Percentiles rank a stretch among this genome's conserved stretches.
These are phyloP conservation scores for Hyphopichia wangnamkhiaoensis DNA, from an alignment of 1,139 yeast species.

Conservation along the genomic window DNA sequence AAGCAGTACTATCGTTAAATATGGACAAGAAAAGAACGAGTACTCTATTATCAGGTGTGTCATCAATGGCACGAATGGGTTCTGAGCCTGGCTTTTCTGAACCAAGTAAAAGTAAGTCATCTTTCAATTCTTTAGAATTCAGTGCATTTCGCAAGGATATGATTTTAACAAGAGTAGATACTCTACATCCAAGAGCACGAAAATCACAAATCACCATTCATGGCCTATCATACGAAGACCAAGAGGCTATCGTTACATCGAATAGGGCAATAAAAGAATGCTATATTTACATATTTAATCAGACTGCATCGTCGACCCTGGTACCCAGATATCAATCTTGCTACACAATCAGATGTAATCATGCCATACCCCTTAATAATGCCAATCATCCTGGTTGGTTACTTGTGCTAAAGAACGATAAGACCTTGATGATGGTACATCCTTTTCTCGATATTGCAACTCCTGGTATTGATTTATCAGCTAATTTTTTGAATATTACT, in stretches of 20 bases:
- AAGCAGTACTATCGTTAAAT: constrained; percentile 29
- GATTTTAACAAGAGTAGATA: constrained; percentile 61
- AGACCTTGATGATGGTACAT: constrained; percentile 50
- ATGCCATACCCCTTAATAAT: constrained; percentile 41
- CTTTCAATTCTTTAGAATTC: constrained; percentile 21
- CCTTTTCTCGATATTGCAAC: constrained; percentile 66
- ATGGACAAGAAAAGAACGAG: constrained; percentile 57
- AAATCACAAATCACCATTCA: constrained; percentile 40
- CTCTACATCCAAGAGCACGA: constrained; percentile 33
- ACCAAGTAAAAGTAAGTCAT: constrained; percentile 19
- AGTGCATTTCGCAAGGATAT: constrained; percentile 58
- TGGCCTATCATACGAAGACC: constrained; percentile 48
- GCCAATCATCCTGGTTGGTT: constrained; percentile 41
- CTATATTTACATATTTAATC: constrained; percentile 52
- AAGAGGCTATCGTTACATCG: constrained; percentile 59
- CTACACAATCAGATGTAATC: constrained; percentile 38
- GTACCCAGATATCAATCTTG: constrained; percentile 36
- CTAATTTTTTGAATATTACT: constrained; percentile 16
- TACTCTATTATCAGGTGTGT: constrained; percentile 54
- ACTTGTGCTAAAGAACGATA: constrained; percentile 34
- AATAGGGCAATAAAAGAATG: constrained; percentile 35
- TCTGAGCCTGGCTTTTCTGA: constrained; percentile 38
- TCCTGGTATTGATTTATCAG: constrained; percentile 31
- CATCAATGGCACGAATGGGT: constrained; percentile 66
- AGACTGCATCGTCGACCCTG: constrained; percentile 25